Percentiles rank a stretch among this genome's conserved stretches.
Conservation (phyloP, 495 filamentous ascomycete species). For the Parachaetomium inaequale region DNA sequence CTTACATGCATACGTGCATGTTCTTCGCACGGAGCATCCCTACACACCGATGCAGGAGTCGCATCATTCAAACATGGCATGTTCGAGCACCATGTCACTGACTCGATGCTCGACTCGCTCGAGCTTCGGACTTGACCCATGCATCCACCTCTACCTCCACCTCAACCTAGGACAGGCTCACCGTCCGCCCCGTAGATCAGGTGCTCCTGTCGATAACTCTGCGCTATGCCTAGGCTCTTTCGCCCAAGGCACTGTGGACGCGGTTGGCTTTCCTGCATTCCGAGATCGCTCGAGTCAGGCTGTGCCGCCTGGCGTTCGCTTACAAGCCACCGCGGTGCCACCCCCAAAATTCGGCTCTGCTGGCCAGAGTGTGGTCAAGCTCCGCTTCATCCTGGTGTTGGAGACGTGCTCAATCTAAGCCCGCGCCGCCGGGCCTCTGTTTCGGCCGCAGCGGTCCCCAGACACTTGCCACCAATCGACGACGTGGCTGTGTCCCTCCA, state of each 20-base stretch:
- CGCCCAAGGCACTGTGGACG: background rate
- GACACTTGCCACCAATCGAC: background rate
- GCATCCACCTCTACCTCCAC: background rate
- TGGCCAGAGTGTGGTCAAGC: background rate
- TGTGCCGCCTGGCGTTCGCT: background rate
- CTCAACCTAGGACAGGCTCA: background rate
- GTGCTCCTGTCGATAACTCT: background rate
- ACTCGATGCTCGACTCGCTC: background rate
- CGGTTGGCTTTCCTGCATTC: constrained; percentile 3
- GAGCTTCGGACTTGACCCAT: background rate
- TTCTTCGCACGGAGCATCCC: too few relatives aligned
- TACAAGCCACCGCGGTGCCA: background rate
- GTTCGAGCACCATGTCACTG: background rate
- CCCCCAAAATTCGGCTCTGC: background rate
- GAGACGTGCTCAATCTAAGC: background rate
- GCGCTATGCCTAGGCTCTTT: background rate
- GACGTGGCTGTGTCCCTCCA: constrained; percentile 3
- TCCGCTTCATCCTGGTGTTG: background rate
- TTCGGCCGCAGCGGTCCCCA: background rate
- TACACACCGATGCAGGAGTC: too few relatives aligned
- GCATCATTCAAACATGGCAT: background rate
- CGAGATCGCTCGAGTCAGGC: constrained; percentile 5
- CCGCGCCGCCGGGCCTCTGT: background rate
- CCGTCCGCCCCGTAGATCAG: background rate
- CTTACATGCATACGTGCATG: too few relatives aligned